phyloP scores from a whole-genome alignment of 2,329 filamentous ascomycete genomes.

The Paecilomyces formosus region DNA sequence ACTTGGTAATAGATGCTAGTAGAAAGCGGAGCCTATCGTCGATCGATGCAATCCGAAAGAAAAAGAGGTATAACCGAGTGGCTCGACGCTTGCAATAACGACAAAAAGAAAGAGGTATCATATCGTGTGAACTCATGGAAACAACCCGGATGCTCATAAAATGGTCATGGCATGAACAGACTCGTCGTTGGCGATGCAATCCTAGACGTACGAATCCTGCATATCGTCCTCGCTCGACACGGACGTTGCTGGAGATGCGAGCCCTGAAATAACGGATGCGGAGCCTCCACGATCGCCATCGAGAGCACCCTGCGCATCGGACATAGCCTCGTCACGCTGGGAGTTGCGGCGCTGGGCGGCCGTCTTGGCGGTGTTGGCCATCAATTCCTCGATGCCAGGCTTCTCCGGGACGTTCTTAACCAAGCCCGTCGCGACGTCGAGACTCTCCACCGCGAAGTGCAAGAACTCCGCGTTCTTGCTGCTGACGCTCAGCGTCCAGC shows the following conservation, averaged over 20 bases:
- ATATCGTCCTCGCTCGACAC: conserved; percentile 22
- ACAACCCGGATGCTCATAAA: background rate
- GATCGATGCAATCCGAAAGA: background rate
- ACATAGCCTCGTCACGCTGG: conserved; percentile 18
- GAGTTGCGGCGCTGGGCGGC: conserved; percentile 11
- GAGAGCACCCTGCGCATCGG: conserved; percentile 13
- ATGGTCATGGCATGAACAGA: background rate
- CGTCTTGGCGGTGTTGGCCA: conserved; percentile 23
- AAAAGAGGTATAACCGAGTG: background rate
- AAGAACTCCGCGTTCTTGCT: conserved; percentile 56
- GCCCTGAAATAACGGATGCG: conserved; percentile 29
- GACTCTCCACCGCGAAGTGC: conserved; percentile 65
- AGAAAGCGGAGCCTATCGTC: background rate
- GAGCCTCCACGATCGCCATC: conserved; percentile 15
- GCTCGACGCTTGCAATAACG: background rate
- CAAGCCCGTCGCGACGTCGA: conserved; percentile 64
- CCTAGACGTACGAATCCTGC: conserved; percentile 13
- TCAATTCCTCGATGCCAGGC: conserved; percentile 48
- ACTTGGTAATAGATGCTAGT: background rate
- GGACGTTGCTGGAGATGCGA: conserved; percentile 30
- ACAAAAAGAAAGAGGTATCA: background rate
- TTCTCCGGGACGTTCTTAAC: conserved; percentile 65
- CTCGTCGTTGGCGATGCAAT: background rate
- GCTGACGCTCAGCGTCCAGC: conserved; percentile 87
- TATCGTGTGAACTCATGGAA: background rate